Evolutionary conservation across 208 protist genomes (phyloP), one percentile per base, ranked within the genome.

Genomic region (Porcisia hertigi): DNA sequence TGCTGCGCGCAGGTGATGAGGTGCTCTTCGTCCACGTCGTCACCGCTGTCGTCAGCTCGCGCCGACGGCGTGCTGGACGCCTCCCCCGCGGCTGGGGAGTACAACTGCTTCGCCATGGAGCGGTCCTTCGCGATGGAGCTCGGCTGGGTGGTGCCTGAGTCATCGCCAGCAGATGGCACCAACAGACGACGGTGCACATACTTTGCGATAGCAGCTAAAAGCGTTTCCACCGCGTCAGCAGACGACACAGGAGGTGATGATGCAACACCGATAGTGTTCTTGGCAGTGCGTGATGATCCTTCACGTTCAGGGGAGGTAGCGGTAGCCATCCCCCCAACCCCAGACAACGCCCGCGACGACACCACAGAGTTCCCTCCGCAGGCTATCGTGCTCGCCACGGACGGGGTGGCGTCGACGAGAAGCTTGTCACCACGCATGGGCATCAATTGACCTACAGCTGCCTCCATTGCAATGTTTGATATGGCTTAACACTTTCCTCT

Each of bases 131-230:
- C 39, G 2, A 57, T 57, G 43, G 20, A 23, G 23, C 54, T 43
- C 49, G 23, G 39, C 30, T 36, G 25, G 47, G 23, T 30, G 18
- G 16, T 25, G 39, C 25, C 66, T 25, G 20, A n/a, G 47, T 41
- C 47, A 30, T 16, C 66, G 11, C 8, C 14, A 16, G 47, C 14
- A 20, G 66, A 41, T 1, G 30, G 12, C 30, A 16, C 11, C 18
- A 25, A 25, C 12, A 73, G 34, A 60, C 69, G 54, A 23, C 16
- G 69, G 18, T 45, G 69, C 54, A 73, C 36, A 63, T 63, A 63
- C 30, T 23, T 49, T 43, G 53, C 43, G 4, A 73, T 58, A 12
- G 54, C 69, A 34, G 69, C n/a, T 16, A 36, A 5, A 16, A 73
- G 69, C 25, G n/a, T 63, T 8, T 53, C 69, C 16, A 55, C 49